Evolutionary conservation across 305 asterid species (phyloP).

Genomic region (Fraxinus baroniana): DNA sequence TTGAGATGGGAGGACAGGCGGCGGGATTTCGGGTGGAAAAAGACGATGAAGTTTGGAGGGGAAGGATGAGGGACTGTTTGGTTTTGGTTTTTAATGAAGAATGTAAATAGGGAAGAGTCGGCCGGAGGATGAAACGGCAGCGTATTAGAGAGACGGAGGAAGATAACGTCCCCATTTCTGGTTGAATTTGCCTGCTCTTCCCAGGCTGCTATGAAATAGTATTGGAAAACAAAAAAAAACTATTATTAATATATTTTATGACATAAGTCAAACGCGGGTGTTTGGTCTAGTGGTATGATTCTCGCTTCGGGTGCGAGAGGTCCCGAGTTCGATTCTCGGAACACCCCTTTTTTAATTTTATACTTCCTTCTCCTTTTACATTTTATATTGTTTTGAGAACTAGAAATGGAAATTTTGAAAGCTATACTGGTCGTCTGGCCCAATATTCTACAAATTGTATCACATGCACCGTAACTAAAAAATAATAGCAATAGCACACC

Average conservation of each 20-base stretch:
- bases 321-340: conserved; percentile 71
- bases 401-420: not conserved
- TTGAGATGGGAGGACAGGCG: conserved; percentile 22
- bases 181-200: not conserved
- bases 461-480: not conserved
- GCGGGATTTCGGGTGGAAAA: not conserved
- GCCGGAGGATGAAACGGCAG: conserved; percentile 40
- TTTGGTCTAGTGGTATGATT: conserved; percentile 29
- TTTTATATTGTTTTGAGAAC: not conserved
- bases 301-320: conserved; percentile 70
- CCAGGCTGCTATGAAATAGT: not conserved
- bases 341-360: not conserved
- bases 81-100: conserved; percentile 19
- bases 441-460: not conserved
- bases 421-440: not conserved
- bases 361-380: no score
- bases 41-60: conserved; percentile 28
- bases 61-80: not conserved
- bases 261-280: conserved; percentile 18
- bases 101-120: conserved; percentile 21
- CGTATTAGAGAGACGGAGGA: conserved; percentile 29
- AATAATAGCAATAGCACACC: not conserved
- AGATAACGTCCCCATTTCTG: conserved; percentile 42
- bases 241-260: not conserved
- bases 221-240: not conserved